Percentiles rank a stretch among this genome's conserved stretches.
phyloP scores from a whole-genome alignment of 352 stramenopile genomes.

The Peronospora belbahrii region DNA sequence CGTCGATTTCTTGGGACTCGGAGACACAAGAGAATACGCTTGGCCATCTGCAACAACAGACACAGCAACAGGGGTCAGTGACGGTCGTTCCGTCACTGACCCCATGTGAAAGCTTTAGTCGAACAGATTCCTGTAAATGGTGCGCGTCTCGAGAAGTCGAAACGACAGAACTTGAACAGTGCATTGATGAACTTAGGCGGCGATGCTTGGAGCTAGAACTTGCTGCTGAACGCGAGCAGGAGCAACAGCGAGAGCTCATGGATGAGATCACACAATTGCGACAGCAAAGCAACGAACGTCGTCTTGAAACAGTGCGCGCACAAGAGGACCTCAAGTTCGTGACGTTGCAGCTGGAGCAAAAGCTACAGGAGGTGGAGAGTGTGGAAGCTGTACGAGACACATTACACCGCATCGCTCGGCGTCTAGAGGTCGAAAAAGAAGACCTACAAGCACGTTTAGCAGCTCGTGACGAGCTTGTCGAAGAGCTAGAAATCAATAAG shows the following conservation, averaged over 20 bases:
- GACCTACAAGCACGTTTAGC: conserved; percentile 14
- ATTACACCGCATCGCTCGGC: conserved; percentile 11
- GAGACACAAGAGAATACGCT: conserved; percentile 4
- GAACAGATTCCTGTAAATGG: conserved; percentile 15
- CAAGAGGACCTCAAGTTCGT: conserved; percentile 18
- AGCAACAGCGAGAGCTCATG: conserved; percentile 18
- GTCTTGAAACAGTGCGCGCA: conserved; percentile 6
- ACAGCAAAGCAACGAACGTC: conserved; percentile 13
- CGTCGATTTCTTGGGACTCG: conserved; percentile 1
- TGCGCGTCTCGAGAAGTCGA: conserved; percentile 17
- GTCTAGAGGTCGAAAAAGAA: conserved; percentile 19
- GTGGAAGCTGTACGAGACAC: conserved; percentile 20
- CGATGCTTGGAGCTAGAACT: conserved; percentile 44
- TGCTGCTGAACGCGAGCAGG: conserved; percentile 21
- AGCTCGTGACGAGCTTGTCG: conserved; percentile 14
- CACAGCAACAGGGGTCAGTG: conserved; percentile 4
- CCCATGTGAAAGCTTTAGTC: conserved; percentile 7
- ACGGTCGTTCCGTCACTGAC: no score
- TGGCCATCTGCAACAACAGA: conserved; percentile 6
- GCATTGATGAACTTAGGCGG: conserved; percentile 29
- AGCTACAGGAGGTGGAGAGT: conserved; percentile 16
- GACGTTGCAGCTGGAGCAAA: conserved; percentile 13
- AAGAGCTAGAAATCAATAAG: conserved; percentile 19
- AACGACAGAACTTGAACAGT: conserved; percentile 14
- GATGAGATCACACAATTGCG: conserved; percentile 20